Percentiles rank a stretch among this genome's conserved stretches.
Evolutionary conservation across 2,329 filamentous ascomycete genomes (phyloP).

Genomic region (Trichocomaceae sp.): DNA sequence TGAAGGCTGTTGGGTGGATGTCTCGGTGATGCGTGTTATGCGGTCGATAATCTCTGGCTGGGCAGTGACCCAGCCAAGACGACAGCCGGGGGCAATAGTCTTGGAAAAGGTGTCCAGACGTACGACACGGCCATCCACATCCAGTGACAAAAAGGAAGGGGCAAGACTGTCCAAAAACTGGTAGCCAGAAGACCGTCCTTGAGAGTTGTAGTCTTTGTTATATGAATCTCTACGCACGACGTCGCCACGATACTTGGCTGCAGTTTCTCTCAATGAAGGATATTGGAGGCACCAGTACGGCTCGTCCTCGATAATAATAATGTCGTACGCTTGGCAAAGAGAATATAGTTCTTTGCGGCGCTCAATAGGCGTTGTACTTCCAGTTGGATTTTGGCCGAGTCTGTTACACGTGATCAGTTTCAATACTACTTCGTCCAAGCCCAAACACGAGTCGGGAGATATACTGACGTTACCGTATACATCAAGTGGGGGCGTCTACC

Average conservation of each 20-base stretch:
- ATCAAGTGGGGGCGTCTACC: conserved; percentile 75
- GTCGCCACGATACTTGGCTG: conserved; percentile 24
- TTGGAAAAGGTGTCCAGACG: conserved; percentile 93
- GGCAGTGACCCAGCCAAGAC: conserved; percentile 83
- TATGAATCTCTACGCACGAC: conserved; percentile 24
- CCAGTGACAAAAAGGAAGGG: conserved; percentile 74
- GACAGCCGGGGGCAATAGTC: conserved; percentile 81
- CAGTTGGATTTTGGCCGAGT: conserved; percentile 87
- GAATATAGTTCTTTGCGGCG: conserved; percentile 73
- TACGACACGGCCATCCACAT: conserved; percentile 79
- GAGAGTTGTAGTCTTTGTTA: conserved; percentile 34
- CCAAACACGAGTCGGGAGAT: neutral
- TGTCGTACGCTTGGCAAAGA: conserved; percentile 74
- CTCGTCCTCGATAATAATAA: conserved; percentile 89
- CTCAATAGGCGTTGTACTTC: conserved; percentile 64
- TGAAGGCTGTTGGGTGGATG: conserved; percentile 72
- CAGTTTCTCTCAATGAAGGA: conserved; percentile 56
- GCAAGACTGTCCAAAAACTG: conserved; percentile 75
- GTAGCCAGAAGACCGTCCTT: conserved; percentile 58
- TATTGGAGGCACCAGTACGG: conserved; percentile 95
- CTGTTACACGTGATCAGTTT: conserved; percentile 33
- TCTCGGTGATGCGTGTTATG: conserved; percentile 66
- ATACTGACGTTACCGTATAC: conserved; percentile 81
- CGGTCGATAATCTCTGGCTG: conserved; percentile 73
- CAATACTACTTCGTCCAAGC: neutral